Base-by-base conservation (phyloP, 352 stramenopile genomes). In the Globisporangium nagaii region DNA sequence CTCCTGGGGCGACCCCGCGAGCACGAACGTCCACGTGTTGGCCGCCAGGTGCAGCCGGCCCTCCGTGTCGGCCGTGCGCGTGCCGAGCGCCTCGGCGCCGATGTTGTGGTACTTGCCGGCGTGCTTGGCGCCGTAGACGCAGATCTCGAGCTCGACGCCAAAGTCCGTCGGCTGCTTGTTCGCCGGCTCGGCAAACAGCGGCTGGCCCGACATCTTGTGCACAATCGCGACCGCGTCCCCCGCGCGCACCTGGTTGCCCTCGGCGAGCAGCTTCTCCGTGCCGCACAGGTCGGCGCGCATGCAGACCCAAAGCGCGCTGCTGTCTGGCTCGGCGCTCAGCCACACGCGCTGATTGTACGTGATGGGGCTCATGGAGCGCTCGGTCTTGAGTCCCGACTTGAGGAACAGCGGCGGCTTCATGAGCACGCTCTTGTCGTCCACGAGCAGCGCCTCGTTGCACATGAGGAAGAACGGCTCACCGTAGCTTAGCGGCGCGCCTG, bases 201-300 rank as follows among this genome's bases (percentile, higher is more conserved):
- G 68, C 42, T 89, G 70, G 20, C 82, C 80, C 0, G 84, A 92
- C 84, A 94, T 94, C 65, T 94, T 92, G 65, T 94, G 84, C 46
- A 88, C 56, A 35, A 94, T 47, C 4, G 80, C 70, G 45, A 93
- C 57, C 2, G 50, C 45, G 35, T 94, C 84, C 0, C 75, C 75
- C 0, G 68, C 58, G 6, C 43, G 25, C 2, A 94, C 69, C 12
- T 63, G 68, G 5, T 65, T 63, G 0, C 81, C 75, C 0, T 65
- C 64, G 13, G 78, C 70, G n/a, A 94, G 78, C 3, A 90, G 58
- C 63, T 88, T 90, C 36, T 89, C 78, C 1, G 80, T 80, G 1
- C 63, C 63, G 12, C 72, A 59, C 15, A 90, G 66, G 37, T 93
- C 79, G 0, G 79, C 84, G 15, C 71, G 79, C 15, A 62, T 59